phyloP scores from a whole-genome alignment of 768 basidiomycete genomes.

The Tulasnella sp. region DNA sequence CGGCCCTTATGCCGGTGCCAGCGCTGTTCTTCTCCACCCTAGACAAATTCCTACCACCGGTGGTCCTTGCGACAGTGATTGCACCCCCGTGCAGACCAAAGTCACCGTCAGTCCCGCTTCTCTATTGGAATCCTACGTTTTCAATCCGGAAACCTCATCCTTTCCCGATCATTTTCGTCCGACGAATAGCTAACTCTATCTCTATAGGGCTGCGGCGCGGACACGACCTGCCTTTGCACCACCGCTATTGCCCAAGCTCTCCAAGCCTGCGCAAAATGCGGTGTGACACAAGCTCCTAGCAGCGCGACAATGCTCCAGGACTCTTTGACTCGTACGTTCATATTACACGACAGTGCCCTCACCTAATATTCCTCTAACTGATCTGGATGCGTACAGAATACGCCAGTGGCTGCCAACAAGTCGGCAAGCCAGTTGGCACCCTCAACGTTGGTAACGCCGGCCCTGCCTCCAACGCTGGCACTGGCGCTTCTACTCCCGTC shows the following conservation, averaged over 20 bases:
- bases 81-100: background rate
- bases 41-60: background rate
- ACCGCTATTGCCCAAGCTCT: background rate
- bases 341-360: background rate
- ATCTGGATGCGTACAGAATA: background rate
- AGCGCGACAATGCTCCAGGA: background rate
- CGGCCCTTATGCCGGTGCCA: background rate
- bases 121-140: no score
- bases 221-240: slow-evolving; percentile 1
- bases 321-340: background rate
- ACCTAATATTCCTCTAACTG: background rate
- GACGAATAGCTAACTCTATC: background rate
- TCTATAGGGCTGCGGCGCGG: background rate
- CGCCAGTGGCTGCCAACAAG: background rate
- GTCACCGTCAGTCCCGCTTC: background rate
- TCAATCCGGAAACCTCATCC: background rate
- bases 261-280: background rate
- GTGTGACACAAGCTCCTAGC: background rate
- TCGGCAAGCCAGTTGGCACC: background rate
- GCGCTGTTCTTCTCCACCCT: background rate
- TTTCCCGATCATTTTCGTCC: background rate
- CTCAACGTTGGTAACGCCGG: background rate
- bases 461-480: background rate
- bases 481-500: background rate
- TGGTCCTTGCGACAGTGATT: background rate